phyloP scores from a whole-genome alignment of 257 asterid genomes.

The Solanum virginianum region DNA sequence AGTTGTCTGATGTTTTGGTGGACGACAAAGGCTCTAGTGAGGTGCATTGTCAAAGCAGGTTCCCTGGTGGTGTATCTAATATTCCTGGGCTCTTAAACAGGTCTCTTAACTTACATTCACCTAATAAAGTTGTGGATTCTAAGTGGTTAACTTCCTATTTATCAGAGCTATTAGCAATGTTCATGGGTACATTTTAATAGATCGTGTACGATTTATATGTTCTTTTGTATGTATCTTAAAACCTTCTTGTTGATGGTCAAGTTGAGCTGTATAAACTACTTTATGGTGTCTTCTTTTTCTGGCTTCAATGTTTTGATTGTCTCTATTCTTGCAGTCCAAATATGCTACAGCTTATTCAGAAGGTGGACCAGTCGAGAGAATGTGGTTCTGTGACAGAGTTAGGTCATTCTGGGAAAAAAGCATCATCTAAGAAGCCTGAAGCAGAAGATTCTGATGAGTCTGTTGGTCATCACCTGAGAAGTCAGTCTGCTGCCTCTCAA shows the following conservation, averaged over 20 bases:
- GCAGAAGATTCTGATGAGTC: slow-evolving; percentile 39
- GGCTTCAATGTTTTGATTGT: neutral
- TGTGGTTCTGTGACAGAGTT: slow-evolving; percentile 25
- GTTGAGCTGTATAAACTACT: neutral
- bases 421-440: slow-evolving; percentile 37
- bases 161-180: neutral
- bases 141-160: slow-evolving; percentile 27
- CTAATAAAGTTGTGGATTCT: slow-evolving; percentile 29
- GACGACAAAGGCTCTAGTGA: slow-evolving; percentile 25
- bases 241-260: neutral
- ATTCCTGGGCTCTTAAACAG: slow-evolving; percentile 25
- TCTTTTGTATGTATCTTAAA: neutral
- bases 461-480: slow-evolving; percentile 32
- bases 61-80: slow-evolving; percentile 25
- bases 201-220: neutral
- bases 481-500: slow-evolving; percentile 53
- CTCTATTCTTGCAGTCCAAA: slow-evolving; percentile 45
- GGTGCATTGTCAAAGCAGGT: slow-evolving; percentile 26
- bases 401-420: slow-evolving; percentile 26
- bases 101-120: slow-evolving; percentile 24
- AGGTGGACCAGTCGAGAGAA: slow-evolving; percentile 70
- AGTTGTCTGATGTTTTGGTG: slow-evolving; percentile 32
- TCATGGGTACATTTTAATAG: neutral
- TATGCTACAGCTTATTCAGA: slow-evolving; percentile 90
- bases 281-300: neutral